Evolutionary conservation across 2,329 filamentous ascomycete species (phyloP).

Genomic region (Trichoderma koningii): DNA sequence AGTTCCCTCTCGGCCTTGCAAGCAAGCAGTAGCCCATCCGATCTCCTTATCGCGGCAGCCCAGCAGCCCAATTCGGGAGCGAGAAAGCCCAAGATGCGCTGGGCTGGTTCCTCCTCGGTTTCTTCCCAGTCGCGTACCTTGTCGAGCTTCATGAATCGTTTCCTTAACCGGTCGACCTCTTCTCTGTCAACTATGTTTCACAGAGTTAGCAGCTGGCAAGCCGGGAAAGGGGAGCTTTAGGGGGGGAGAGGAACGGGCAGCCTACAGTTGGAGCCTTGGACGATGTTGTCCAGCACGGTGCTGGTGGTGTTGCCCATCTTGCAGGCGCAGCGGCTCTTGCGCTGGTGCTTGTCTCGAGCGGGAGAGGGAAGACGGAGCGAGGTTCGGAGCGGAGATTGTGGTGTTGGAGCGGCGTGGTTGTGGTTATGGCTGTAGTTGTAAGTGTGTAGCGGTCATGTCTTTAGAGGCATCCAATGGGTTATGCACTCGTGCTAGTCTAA

Average conservation of each 20-base stretch:
- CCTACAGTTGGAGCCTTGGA: slow-evolving; percentile 93
- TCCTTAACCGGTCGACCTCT: slow-evolving; percentile 91
- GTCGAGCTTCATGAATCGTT: slow-evolving; percentile 99
- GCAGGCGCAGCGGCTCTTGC: slow-evolving; percentile 22
- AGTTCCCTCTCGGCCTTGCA: neutral
- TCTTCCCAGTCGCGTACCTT: slow-evolving; percentile 63
- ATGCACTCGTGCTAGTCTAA: neutral
- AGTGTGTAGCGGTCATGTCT: slow-evolving; percentile 7
- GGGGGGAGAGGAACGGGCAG: neutral
- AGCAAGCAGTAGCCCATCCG: neutral
- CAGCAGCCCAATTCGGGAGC: neutral
- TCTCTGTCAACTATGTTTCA: slow-evolving; percentile 79
- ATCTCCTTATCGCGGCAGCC: neutral
- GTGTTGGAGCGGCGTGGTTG: neutral
- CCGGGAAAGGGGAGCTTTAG: neutral
- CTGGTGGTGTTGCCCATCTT: slow-evolving; percentile 70
- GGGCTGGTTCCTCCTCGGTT: neutral
- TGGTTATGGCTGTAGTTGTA: neutral
- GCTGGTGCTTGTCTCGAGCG: neutral
- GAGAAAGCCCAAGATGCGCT: neutral
- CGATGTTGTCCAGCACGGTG: slow-evolving; percentile 88
- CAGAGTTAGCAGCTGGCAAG: neutral
- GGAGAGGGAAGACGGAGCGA: neutral
- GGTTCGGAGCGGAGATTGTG: neutral
- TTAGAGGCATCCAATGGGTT: neutral